These are phyloP conservation scores for Chamaenerion angustifolium DNA, from an alignment of 345 rosid species.

Conservation along the genomic window DNA sequence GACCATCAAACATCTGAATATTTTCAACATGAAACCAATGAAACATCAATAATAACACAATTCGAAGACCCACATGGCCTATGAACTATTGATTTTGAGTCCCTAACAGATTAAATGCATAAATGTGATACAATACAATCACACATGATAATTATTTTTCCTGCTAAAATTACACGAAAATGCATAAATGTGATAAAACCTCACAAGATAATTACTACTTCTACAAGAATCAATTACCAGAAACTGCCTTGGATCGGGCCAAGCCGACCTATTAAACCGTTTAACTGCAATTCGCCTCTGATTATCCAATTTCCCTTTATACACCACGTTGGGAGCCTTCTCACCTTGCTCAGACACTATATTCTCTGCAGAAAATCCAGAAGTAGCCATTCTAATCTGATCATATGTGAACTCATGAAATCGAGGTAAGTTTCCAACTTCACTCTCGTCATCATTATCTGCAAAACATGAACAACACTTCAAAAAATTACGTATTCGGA, in stretches of 20 bases:
- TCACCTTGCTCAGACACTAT: slow-evolving; percentile 93
- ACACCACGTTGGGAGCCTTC: slow-evolving; percentile 88
- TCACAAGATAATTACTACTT: no score
- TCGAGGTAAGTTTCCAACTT: slow-evolving; percentile 24
- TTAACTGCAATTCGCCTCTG: slow-evolving; percentile 76
- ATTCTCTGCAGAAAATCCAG: slow-evolving; percentile 74
- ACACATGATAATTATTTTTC: no score
- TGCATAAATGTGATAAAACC: no score
- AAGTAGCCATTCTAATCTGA: slow-evolving; percentile 67
- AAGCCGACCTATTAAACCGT: slow-evolving; percentile 76
- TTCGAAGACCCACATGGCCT: no score
- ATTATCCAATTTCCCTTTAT: slow-evolving; percentile 68
- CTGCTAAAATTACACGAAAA: no score
- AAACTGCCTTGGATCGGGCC: slow-evolving; percentile 87
- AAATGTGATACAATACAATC: no score
- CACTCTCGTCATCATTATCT: slow-evolving; percentile 39
- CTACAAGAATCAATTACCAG: slow-evolving; percentile 22
- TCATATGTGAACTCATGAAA: slow-evolving; percentile 60
- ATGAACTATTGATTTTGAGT: no score
- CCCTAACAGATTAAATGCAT: no score
- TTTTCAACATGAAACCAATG: no score
- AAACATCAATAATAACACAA: no score
- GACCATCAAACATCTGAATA: background rate
- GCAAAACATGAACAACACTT: slow-evolving; percentile 5
- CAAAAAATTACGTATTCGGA: no score